phyloP scores from a whole-genome alignment of 2,329 filamentous ascomycete species.

The Colletotrichum liaoningense region DNA sequence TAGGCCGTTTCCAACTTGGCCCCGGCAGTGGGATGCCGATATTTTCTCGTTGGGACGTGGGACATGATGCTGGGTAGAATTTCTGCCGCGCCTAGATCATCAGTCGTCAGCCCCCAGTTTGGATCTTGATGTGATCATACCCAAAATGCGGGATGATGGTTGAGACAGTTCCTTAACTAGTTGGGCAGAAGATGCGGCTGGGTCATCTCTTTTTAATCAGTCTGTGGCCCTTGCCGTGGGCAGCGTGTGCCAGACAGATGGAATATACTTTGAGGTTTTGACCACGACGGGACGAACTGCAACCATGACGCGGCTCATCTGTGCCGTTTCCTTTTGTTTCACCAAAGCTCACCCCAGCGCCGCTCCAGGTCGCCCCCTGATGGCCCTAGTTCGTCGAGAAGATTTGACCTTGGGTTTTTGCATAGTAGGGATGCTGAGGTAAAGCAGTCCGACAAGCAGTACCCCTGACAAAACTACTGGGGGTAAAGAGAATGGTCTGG shows the following conservation, averaged over 20 bases:
- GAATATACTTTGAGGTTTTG: background rate
- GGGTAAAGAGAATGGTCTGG: conserved; percentile 13
- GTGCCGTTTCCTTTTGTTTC: conserved; percentile 23
- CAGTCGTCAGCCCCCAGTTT: background rate
- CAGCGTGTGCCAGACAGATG: conserved; percentile 17
- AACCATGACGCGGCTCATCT: conserved; percentile 18
- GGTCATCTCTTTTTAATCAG: background rate
- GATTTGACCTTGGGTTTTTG: conserved; percentile 1
- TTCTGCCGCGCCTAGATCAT: background rate
- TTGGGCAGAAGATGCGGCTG: background rate
- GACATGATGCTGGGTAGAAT: background rate
- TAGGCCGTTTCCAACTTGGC: background rate
- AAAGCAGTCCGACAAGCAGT: conserved; percentile 4
- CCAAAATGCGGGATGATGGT: background rate
- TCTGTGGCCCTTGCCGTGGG: background rate
- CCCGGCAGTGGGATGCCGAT: background rate
- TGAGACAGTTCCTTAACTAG: background rate
- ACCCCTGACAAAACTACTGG: conserved; percentile 3
- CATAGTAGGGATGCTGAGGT: conserved; percentile 2
- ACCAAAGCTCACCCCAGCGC: conserved; percentile 1
- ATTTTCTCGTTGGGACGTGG: background rate
- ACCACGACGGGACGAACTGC: conserved; percentile 15
- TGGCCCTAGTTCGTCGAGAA: background rate
- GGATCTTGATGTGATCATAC: background rate
- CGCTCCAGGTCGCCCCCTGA: background rate